Base-by-base conservation (phyloP, 768 basidiomycete species). In the Suillus clintonianus region DNA sequence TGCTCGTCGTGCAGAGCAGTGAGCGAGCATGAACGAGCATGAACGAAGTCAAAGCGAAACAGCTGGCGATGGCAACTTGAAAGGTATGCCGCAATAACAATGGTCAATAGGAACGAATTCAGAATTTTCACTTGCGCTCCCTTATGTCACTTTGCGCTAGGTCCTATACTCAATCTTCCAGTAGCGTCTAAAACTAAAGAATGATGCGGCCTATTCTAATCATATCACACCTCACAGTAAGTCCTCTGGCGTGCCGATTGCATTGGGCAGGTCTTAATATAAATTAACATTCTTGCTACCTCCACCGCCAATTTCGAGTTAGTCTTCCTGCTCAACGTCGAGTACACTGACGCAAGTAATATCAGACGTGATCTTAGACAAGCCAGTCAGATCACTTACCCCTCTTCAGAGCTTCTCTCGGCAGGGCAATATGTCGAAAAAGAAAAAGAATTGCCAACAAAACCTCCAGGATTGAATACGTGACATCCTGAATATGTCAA, bases 401-500 rank as follows among this genome's bases (percentile, higher is more conserved):
- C 93, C 78, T 92, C 90, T 73, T 95, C 92, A 0, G 95, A 96
- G 71, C 92, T 89, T 47, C 86, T 77, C 64, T 89, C 90, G 2
- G 92, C 86, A 14, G 96, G 96, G 63, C 89, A 92, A 69, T 96
- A 99, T 3, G 94, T 92, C 13, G 91, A 94, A 81, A 98, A 99
- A 6, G 86, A 83, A 68, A 94, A 91, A 6, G 89, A 84, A 56
- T 86, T 90, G 5, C 92, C 88, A 15, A 95, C 82, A 72, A 99
- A 98, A 57, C 90, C 89, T 22, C 97, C 96, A 0, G 97, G 97
- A 74, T 99, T 99, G 83, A 99, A 95, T 32, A 99, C 97, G 77
- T 99, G 97, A 70, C 97, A 99, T 13, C 95, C 95, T 63, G 96
- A 95, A 74, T 99, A 99, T 1, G 96, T 99, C 67, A 97, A 82